phyloP scores from a whole-genome alignment of 805 yeast genomes.

The Metschnikowia borealis region DNA sequence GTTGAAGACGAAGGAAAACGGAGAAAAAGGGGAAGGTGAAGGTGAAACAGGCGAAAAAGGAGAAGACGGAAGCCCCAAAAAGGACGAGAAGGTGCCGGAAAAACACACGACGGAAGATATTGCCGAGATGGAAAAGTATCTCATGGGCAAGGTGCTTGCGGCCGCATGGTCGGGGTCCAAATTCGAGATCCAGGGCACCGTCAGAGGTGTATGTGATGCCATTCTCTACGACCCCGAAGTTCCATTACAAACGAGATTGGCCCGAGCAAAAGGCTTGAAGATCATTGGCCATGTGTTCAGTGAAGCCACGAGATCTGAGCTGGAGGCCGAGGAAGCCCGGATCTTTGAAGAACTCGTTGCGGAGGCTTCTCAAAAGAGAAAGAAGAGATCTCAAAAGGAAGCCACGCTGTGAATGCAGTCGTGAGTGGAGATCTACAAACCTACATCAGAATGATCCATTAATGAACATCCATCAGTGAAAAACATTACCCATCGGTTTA shows the following conservation, averaged over 20 bases:
- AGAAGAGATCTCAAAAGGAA: constrained; percentile 21
- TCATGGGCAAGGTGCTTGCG: constrained; percentile 75
- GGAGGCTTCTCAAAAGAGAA: constrained; percentile 42
- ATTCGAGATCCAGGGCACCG: constrained; percentile 70
- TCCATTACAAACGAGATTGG: constrained; percentile 42
- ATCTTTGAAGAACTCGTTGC: constrained; percentile 69
- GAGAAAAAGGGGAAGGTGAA: too few relatives aligned
- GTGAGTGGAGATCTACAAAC: too few relatives aligned
- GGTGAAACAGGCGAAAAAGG: too few relatives aligned
- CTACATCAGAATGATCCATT: too few relatives aligned
- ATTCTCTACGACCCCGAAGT: constrained; percentile 57
- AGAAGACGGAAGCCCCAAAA: constrained; percentile 4
- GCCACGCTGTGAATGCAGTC: too few relatives aligned
- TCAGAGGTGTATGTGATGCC: constrained; percentile 66
- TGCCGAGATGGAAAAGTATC: constrained; percentile 67
- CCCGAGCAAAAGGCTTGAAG: constrained; percentile 61
- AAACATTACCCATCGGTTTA: too few relatives aligned
- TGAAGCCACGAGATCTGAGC: constrained; percentile 55
- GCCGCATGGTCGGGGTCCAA: constrained; percentile 85
- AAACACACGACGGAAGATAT: constrained; percentile 53
- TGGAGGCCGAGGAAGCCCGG: constrained; percentile 72
- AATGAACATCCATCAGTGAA: too few relatives aligned
- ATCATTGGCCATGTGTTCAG: constrained; percentile 62
- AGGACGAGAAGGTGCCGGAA: constrained; percentile 25
- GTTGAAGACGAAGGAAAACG: constrained; percentile 1